Base-by-base conservation (phyloP, 2,329 filamentous ascomycete species). In the Corniculantispora saksenae region DNA sequence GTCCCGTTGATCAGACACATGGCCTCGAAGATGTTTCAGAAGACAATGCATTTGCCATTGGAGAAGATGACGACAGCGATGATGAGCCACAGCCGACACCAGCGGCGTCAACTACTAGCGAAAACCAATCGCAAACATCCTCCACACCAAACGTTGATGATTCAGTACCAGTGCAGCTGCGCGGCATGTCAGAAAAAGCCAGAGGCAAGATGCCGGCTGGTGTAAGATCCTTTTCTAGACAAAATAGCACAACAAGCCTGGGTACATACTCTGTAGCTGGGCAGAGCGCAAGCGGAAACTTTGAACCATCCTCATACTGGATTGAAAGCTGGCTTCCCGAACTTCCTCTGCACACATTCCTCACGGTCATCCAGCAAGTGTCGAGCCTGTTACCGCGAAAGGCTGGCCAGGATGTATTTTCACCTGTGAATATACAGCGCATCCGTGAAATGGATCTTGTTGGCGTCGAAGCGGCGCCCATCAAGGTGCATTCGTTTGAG, bases 101-200 rank as follows among this genome's bases (percentile, higher is more conserved):
- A n/a, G 82, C 84, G 3, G 82, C 84, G 38, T 88, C 87, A 12
- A 90, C 88, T 1, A 86, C 89, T 1, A 88, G 88, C 76, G 81
- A 91, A 75, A 79, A 84, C 67, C 78, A 88, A 71, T 83, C 85
- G 67, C 84, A 88, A 45, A 86, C 90, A 25, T 89, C 91, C 4
- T 94, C 92, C 0, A 86, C 87, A 0, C 87, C 86, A 0, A 82
- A 82, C 47, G 79, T 86, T 1, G 93, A 96, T 66, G 93, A 96
- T 66, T 90, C 91, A 4, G 87, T 97, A 12, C 93, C 93, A 17
- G 84, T 89, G 23, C 94, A 97, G 74, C 76, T 97, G 35, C 87
- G 92, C 65, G 93, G 93, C 63, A 97, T 98, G 92, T 97, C 94
- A 23, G 95, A 98, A 77, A 99, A 98, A 76, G 95, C 95, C 19